Conservation (phyloP, 345 rosid species). For the Sonneratia alba region DNA sequence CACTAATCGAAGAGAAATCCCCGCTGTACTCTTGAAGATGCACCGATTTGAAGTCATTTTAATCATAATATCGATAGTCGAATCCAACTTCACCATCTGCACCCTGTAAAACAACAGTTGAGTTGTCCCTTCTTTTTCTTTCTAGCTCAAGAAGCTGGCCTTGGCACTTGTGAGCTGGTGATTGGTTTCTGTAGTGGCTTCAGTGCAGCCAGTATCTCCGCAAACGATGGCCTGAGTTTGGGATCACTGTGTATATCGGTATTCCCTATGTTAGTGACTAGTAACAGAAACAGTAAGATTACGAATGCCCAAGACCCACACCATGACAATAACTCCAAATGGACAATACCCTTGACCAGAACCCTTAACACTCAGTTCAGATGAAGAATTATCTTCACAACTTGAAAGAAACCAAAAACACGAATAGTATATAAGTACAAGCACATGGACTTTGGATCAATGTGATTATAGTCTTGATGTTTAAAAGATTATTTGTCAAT, state of each 20-base stretch:
- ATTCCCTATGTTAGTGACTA: conserved; percentile 3
- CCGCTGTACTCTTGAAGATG: neutral
- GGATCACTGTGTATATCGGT: conserved; percentile 46
- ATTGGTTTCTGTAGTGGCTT: conserved; percentile 73
- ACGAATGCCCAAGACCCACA: neutral
- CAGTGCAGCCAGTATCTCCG: conserved; percentile 76
- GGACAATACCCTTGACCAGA: no score
- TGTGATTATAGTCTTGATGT: no score
- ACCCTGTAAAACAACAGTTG: neutral
- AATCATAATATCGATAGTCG: neutral
- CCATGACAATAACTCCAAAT: no score
- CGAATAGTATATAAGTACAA: no score
- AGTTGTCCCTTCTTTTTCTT: neutral
- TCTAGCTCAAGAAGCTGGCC: conserved; percentile 18
- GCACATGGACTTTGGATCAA: no score
- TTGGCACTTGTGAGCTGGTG: conserved; percentile 28
- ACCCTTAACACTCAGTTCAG: no score
- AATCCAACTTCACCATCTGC: neutral
- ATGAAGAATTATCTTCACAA: no score
- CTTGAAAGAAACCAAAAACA: no score
- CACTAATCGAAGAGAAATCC: neutral
- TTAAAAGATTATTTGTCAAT: no score
- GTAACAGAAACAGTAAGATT: neutral
- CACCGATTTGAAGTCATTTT: neutral
- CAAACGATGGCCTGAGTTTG: conserved; percentile 74